Conservation (phyloP, 2,329 filamentous ascomycete species). For the Fusarium irregulare region DNA sequence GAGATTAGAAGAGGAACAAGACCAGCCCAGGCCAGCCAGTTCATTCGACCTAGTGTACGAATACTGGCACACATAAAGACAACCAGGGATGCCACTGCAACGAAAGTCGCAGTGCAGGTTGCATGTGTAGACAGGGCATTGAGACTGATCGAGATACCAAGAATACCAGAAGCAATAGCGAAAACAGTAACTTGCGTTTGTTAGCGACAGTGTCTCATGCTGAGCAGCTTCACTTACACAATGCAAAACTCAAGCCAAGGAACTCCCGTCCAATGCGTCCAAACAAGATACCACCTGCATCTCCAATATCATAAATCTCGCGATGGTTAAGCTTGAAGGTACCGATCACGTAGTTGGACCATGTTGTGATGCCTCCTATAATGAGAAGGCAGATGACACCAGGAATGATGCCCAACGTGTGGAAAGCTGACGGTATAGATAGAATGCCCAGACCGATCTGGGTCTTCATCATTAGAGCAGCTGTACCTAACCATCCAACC, state of each 20-base stretch:
- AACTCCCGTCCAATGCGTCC: constrained; percentile 58
- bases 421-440: constrained; percentile 59
- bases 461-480: constrained; percentile 60
- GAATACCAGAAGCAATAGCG: constrained; percentile 18
- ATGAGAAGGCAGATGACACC: constrained; percentile 56
- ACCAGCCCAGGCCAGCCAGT: constrained; percentile 48
- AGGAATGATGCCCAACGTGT: constrained; percentile 59
- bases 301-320: constrained; percentile 64
- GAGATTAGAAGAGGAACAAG: constrained; percentile 9
- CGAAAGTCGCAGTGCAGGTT: constrained; percentile 54
- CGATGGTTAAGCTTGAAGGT: constrained; percentile 63
- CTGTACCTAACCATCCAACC: constrained; percentile 57
- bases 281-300: constrained; percentile 62
- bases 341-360: constrained; percentile 62
- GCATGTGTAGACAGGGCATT: constrained; percentile 55
- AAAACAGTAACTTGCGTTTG: constrained; percentile 18
- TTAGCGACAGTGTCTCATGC: neutral
- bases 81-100: constrained; percentile 48
- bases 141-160: constrained; percentile 52
- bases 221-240: constrained; percentile 45
- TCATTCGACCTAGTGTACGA: constrained; percentile 48
- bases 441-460: constrained; percentile 60
- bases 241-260: constrained; percentile 51
- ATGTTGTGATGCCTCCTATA: constrained; percentile 58
- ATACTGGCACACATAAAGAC: constrained; percentile 49